Conservation (phyloP, 176 grass and related monocot genomes). For the Musa troglodytarum region DNA sequence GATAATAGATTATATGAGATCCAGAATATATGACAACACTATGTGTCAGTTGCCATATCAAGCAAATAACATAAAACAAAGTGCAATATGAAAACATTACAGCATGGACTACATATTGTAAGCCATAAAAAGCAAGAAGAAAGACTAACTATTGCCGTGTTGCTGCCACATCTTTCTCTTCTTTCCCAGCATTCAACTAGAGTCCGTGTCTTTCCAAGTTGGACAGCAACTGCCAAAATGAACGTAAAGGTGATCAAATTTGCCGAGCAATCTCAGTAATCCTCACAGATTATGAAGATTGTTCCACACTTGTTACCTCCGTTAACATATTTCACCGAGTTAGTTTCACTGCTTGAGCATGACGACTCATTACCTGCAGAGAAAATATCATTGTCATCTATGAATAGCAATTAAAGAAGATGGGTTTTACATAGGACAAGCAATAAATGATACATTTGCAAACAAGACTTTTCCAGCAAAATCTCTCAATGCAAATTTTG, state of each 20-base stretch:
- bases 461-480: neutral
- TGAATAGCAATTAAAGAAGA: neutral
- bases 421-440: neutral
- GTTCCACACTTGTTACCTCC: conserved; percentile 49
- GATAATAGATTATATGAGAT: no score
- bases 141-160: conserved; percentile 27
- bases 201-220: conserved; percentile 76
- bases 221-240: conserved; percentile 80
- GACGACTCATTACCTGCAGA: conserved; percentile 53
- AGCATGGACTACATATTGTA: neutral
- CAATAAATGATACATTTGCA: neutral
- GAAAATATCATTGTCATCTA: neutral
- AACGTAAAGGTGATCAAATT: conserved; percentile 22
- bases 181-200: conserved; percentile 90
- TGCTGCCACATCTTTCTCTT: conserved; percentile 50
- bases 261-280: neutral
- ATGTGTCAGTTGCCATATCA: neutral
- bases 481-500: neutral
- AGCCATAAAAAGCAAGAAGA: neutral
- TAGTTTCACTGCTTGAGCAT: conserved; percentile 53
- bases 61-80: neutral
- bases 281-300: neutral
- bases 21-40: no score
- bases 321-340: conserved; percentile 75
- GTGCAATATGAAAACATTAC: neutral